Evolutionary conservation across 345 rosid genomes (phyloP).

Genomic region (Ceriops tagal): DNA sequence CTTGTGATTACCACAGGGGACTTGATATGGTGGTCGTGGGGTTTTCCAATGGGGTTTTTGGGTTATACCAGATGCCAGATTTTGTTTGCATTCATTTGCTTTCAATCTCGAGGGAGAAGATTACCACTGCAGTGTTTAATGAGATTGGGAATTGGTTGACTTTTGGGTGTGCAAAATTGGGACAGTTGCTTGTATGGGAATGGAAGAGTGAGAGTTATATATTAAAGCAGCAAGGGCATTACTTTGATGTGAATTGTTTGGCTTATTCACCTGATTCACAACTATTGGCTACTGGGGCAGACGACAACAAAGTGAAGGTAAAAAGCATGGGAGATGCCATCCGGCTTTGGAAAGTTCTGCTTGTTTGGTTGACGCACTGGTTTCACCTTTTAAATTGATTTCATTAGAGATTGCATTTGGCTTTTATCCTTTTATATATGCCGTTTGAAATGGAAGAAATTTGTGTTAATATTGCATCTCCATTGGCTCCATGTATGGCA

Average conservation of each 20-base stretch:
- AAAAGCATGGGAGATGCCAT: background rate
- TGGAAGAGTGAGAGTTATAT: constrained; percentile 94
- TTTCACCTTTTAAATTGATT: background rate
- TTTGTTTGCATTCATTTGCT: constrained; percentile 80
- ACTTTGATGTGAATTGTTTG: constrained; percentile 82
- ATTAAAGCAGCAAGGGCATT: constrained; percentile 98
- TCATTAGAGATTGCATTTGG: background rate
- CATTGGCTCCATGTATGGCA: too few relatives aligned
- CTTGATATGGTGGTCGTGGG: constrained; percentile 87
- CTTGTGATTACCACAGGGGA: constrained; percentile 78
- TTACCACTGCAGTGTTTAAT: constrained; percentile 81
- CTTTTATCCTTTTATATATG: background rate
- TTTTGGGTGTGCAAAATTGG: constrained; percentile 88
- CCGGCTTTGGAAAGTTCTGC: background rate
- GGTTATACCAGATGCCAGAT: constrained; percentile 95
- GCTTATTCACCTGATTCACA: constrained; percentile 94
- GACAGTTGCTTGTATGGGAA: constrained; percentile 97
- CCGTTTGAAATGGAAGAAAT: too few relatives aligned
- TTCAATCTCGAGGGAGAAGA: constrained; percentile 82
- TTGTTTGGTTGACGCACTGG: background rate
- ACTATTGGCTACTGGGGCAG: constrained; percentile 92
- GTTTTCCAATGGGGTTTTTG: constrained; percentile 85
- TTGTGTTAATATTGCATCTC: too few relatives aligned
- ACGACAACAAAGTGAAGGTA: constrained; percentile 99
- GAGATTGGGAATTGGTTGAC: constrained; percentile 91